These are phyloP conservation scores for Strigomonas culicis DNA, from an alignment of 208 protist genomes.

Conservation along the genomic window DNA sequence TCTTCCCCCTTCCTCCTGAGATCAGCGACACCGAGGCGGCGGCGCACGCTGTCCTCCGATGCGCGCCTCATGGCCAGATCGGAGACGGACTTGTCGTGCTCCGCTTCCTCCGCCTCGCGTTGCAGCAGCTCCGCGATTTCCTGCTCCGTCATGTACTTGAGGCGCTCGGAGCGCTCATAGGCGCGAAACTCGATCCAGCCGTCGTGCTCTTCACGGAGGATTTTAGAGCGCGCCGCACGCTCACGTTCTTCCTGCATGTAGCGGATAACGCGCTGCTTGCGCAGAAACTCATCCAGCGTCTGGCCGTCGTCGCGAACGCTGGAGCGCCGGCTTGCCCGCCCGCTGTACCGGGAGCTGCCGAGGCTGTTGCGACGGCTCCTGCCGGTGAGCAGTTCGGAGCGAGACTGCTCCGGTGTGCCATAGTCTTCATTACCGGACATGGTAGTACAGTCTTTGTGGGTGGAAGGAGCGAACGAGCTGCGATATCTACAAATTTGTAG, in stretches of 20 bases:
- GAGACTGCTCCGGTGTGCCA: constrained; percentile 21
- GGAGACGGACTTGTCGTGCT: constrained; percentile 28
- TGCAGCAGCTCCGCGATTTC: constrained; percentile 63
- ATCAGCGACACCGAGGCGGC: constrained; percentile 22
- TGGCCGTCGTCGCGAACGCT: constrained; percentile 73
- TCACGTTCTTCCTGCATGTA: constrained; percentile 86
- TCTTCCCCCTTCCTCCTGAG: constrained; percentile 30
- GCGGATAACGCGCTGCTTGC: constrained; percentile 81
- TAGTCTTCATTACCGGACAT: constrained; percentile 14
- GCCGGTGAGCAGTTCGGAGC: constrained; percentile 15
- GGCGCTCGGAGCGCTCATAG: constrained; percentile 59
- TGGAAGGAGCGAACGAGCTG: too few relatives aligned
- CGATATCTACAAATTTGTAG: too few relatives aligned
- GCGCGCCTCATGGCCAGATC: constrained; percentile 33
- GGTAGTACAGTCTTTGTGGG: neutral
- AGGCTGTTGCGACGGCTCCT: constrained; percentile 34
- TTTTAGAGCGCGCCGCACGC: constrained; percentile 50
- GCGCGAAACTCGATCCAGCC: constrained; percentile 64
- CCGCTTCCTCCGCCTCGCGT: constrained; percentile 51
- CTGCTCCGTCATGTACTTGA: constrained; percentile 70
- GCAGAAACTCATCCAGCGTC: constrained; percentile 69
- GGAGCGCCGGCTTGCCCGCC: constrained; percentile 60
- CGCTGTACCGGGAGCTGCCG: constrained; percentile 55
- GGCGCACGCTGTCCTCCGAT: constrained; percentile 31
- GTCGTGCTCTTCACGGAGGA: constrained; percentile 75